Evolutionary conservation across 345 rosid genomes (phyloP).

Genomic region (Salix exigua): DNA sequence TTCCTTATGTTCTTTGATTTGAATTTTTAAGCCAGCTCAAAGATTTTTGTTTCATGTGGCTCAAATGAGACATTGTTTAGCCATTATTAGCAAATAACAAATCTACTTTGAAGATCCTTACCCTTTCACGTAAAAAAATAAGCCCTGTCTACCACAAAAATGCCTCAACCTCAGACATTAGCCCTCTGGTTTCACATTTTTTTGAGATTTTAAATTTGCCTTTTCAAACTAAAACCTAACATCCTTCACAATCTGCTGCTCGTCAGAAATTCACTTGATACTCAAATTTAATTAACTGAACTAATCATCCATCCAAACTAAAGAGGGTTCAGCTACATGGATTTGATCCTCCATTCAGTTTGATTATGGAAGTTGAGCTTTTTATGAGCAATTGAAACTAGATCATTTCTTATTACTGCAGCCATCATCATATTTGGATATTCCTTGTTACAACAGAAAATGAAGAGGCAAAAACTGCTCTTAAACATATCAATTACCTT

Average conservation of each 20-base stretch:
- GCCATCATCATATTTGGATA: no score
- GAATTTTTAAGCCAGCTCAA: neutral
- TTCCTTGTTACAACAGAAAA: neutral
- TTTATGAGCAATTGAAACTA: neutral
- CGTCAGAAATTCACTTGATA: no score
- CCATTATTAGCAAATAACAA: neutral
- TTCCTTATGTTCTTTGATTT: neutral
- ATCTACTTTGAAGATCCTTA: neutral
- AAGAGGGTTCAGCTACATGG: no score
- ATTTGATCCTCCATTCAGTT: no score
- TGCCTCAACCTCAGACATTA: neutral
- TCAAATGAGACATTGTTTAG: neutral
- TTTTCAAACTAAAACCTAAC: neutral
- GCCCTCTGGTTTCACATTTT: neutral
- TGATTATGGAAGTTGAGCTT: neutral
- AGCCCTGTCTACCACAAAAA: neutral
- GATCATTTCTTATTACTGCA: no score
- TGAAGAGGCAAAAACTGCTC: neutral
- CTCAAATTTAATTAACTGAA: no score
- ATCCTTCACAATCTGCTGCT: neutral
- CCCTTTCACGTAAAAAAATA: neutral
- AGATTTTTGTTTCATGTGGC: neutral
- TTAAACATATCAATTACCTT: slow-evolving; percentile 44
- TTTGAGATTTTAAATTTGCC: neutral
- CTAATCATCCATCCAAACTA: no score